Percentiles rank a stretch among this genome's conserved stretches.
These are phyloP conservation scores for Fusarium robinianum DNA, from an alignment of 2,329 filamentous ascomycete species.

Conservation along the genomic window DNA sequence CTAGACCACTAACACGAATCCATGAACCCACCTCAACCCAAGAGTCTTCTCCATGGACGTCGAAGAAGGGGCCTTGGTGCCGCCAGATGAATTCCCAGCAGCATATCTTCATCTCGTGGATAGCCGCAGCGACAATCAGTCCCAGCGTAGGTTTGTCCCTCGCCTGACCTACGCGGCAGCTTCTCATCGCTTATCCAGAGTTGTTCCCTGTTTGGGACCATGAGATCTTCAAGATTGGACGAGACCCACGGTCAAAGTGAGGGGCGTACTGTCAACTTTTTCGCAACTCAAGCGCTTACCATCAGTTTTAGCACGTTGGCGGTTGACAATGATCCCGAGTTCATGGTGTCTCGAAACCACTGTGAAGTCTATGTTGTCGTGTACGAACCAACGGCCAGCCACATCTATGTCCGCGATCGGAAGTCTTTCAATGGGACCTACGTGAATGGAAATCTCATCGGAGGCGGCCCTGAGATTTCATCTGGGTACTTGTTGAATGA, in stretches of 20 bases:
- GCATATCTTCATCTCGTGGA: slow-evolving; percentile 36
- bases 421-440: slow-evolving; percentile 59
- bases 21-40: not conserved
- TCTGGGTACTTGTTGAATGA: slow-evolving; percentile 54
- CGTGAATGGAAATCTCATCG: slow-evolving; percentile 54
- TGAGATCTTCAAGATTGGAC: slow-evolving; percentile 44
- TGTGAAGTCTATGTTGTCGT: slow-evolving; percentile 60
- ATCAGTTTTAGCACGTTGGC: slow-evolving; percentile 41
- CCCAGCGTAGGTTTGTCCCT: slow-evolving; percentile 31
- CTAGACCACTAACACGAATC: slow-evolving; percentile 29
- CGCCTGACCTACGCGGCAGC: slow-evolving; percentile 13
- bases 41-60: slow-evolving; percentile 24
- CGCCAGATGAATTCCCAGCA: slow-evolving; percentile 26
- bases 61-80: slow-evolving; percentile 4
- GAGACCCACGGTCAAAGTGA: slow-evolving; percentile 43
- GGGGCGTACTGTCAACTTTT: slow-evolving; percentile 1
- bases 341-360: slow-evolving; percentile 56
- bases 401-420: slow-evolving; percentile 61
- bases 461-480: slow-evolving; percentile 43
- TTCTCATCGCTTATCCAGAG: slow-evolving; percentile 26
- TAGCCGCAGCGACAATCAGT: slow-evolving; percentile 29
- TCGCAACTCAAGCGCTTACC: not conserved
- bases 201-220: slow-evolving; percentile 38
- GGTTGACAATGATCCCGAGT: slow-evolving; percentile 44
- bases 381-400: slow-evolving; percentile 50